Base-by-base conservation (phyloP, 305 asterid genomes). In the Fraxinus sp. region DNA sequence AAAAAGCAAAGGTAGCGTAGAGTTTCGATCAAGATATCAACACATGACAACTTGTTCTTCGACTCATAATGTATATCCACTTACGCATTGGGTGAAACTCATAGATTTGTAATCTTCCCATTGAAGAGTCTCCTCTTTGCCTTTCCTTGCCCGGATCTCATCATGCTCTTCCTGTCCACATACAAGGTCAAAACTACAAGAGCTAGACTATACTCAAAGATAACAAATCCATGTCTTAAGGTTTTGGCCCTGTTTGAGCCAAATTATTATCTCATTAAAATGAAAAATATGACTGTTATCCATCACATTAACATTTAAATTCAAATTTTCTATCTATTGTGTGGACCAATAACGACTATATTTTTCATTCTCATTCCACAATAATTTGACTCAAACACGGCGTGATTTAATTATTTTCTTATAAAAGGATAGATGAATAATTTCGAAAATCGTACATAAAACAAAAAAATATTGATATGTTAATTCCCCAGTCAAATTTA, bases 161-260 rank as follows among this genome's bases (percentile, higher is more conserved):
- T 89, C 92, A 22, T 94, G 98, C 88, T 94, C 98, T 82, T 91
- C 97, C 98, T 94, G 84, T 78, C 52, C 33, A 76, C 66, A 68
- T 1, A 81, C n/a, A 55, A 49, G 78, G 41, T 71, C 30, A 73
- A 46, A 11, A 16, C 52, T 7, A 32, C 1, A 77, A 74, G 1
- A 77, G 5, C n/a, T 77, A 78, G n/a, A 39, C 18, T 24, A 75
- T 18, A 75, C 26, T 1, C 16, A 6, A 20, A 18, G n/a, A 73
- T 30, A 2, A 9, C 57, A 7, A 26, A 26, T 26, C 28, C 28
- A 26, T 26, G 28, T 26, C 28, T 26, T 26, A 26, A 26, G 28
- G 28, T 26, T 26, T 26, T 26, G 28, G 28, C 28, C 28, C 1
- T 26, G 28, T 26, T 26, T 26, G 28, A 26, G 28, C 28, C 28